Base-by-base conservation (phyloP, 148 eudicot species). In the Drosera capensis region DNA sequence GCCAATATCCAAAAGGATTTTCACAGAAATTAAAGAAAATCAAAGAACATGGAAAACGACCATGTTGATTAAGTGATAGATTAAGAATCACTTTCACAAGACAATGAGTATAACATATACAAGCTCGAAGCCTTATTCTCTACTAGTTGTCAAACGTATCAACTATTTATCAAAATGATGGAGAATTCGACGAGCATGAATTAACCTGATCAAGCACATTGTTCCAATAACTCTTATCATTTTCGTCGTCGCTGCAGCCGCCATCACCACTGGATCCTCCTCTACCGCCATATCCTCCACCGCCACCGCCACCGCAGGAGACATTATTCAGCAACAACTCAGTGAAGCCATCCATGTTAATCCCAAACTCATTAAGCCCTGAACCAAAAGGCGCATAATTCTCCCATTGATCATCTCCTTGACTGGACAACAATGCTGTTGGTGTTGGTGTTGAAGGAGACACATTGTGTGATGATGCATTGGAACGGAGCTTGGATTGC, bases 211-310 rank as follows among this genome's bases (percentile, higher is more conserved):
- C 70, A 57, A 88, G 93, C 50, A 88, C 78, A 44, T 72, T 84
- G 41, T 88, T 76, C 97, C 95, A 84, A 34, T 90, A 90, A 39
- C 68, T 75, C 78, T 90, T 88, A 64, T 71, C 71, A 44, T 80
- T 81, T 30, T 80, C 92, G 29, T 35, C 73, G 30, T 60, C 46
- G 3, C 59, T 63, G 40, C 53, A 29, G 9, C 48, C 51, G 12
- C 31, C 42, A 18, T 47, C 51, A 24, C 44, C 55, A 45, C 53
- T 21, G 22, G 38, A 47, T 20, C 50, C 48, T 25, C 50, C 40
- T 26, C 40, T 49, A 12, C 17, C 58, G 13, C 25, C 62, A 1
- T 64, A n/a, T n/a, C n/a, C n/a, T n/a, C n/a, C n/a, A n/a, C n/a
- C n/a, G n/a, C n/a, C n/a, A n/a, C 49, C 64, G 18, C 38, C 63